These are phyloP conservation scores for Pseudogymnoascus sp. DNA, from an alignment of 2,329 filamentous ascomycete genomes.

Conservation along the genomic window DNA sequence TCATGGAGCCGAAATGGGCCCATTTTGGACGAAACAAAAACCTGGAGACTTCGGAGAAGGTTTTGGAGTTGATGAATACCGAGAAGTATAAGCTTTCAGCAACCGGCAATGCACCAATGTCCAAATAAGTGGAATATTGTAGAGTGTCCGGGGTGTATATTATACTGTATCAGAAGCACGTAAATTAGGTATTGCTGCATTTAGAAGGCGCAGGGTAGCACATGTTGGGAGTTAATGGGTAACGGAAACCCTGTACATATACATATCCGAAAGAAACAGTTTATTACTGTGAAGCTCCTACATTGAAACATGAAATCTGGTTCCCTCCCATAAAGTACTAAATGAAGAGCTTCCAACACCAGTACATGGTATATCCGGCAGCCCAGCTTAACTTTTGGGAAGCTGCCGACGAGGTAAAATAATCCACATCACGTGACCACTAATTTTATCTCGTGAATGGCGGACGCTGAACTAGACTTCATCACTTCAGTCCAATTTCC, in stretches of 20 bases:
- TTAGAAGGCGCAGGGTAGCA: constrained; percentile 9
- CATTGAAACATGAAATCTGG: background rate
- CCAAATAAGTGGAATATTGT: background rate
- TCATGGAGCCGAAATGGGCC: constrained; percentile 45
- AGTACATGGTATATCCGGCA: background rate
- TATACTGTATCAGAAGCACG: constrained; percentile 9
- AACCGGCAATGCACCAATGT: constrained; percentile 24
- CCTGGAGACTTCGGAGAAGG: constrained; percentile 43
- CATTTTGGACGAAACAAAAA: constrained; percentile 46
- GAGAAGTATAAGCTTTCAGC: constrained; percentile 35
- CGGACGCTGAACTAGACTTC: background rate
- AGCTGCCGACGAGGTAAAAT: background rate
- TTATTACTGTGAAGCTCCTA: background rate
- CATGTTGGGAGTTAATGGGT: constrained; percentile 7
- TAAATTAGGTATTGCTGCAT: constrained; percentile 8
- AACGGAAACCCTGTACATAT: constrained; percentile 9
- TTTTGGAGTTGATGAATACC: constrained; percentile 48
- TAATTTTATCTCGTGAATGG: background rate
- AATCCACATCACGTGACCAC: background rate
- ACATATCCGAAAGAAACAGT: constrained; percentile 5
- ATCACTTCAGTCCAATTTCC: background rate
- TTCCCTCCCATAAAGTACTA: background rate
- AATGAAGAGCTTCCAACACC: background rate
- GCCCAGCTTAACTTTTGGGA: background rate
- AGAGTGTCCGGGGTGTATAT: background rate